Conservation (phyloP, 768 basidiomycete genomes). For the Boletus huronensis region DNA sequence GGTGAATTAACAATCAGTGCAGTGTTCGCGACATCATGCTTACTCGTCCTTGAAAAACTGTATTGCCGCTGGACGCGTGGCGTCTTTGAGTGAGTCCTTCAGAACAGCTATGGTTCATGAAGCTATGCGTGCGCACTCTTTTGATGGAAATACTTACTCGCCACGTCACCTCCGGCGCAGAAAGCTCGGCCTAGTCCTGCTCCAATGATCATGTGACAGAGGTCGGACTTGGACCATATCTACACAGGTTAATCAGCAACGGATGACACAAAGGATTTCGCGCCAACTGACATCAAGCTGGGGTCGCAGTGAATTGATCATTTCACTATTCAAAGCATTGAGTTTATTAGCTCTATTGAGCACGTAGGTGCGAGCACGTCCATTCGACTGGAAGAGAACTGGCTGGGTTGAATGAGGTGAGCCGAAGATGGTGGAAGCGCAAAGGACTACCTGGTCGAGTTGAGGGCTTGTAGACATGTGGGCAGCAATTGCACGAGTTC, state of each 20-base stretch:
- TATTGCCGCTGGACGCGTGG: constrained; percentile 60
- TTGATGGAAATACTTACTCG: constrained; percentile 49
- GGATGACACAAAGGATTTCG: not conserved
- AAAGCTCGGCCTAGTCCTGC: constrained; percentile 74
- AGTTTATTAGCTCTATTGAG: constrained; percentile 79
- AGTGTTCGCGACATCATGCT: constrained; percentile 32
- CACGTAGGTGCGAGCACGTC: constrained; percentile 61
- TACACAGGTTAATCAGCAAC: constrained; percentile 28
- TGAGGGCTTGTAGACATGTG: constrained; percentile 32
- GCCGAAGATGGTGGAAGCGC: not conserved
- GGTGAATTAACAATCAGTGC: constrained; percentile 8
- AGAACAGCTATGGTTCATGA: constrained; percentile 48
- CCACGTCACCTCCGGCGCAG: constrained; percentile 94
- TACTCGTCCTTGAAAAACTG: constrained; percentile 90
- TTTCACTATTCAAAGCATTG: constrained; percentile 77
- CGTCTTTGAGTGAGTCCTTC: constrained; percentile 43
- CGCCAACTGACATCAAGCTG: constrained; percentile 65
- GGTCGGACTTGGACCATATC: constrained; percentile 73
- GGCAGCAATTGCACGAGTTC: constrained; percentile 31
- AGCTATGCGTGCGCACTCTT: not conserved
- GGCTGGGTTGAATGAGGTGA: constrained; percentile 33
- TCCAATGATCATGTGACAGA: constrained; percentile 71
- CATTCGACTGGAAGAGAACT: constrained; percentile 68
- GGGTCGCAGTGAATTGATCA: constrained; percentile 67
- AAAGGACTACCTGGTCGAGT: constrained; percentile 25